phyloP scores from a whole-genome alignment of 2,329 filamentous ascomycete genomes.

The Colletotrichum liaoningense region DNA sequence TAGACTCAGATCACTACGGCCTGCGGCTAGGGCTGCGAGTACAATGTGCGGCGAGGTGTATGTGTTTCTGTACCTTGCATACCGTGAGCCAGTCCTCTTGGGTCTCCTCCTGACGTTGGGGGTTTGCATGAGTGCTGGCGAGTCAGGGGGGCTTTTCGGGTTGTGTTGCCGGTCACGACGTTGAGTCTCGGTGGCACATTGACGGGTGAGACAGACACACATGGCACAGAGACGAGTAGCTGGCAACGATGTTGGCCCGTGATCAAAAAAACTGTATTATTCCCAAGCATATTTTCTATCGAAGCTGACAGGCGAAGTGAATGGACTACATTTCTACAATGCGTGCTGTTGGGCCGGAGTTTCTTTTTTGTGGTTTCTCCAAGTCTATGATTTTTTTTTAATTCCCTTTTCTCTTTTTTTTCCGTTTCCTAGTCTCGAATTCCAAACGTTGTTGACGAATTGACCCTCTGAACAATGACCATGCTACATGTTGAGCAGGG shows the following conservation, averaged over 20 bases:
- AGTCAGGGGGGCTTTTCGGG: not conserved
- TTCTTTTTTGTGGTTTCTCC: not conserved
- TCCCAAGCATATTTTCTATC: not conserved
- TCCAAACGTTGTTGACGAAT: not conserved
- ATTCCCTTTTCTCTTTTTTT: not conserved
- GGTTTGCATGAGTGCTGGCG: not conserved
- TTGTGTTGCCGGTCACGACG: not conserved
- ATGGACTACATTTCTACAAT: constrained; percentile 1
- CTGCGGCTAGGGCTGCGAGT: not conserved
- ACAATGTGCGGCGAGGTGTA: not conserved
- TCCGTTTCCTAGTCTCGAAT: not conserved
- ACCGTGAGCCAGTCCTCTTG: too few relatives aligned
- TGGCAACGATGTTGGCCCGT: not conserved
- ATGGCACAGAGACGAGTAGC: not conserved
- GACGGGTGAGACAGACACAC: not conserved
- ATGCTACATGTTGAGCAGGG: constrained; percentile 64
- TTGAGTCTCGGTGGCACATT: not conserved
- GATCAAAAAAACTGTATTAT: constrained; percentile 8
- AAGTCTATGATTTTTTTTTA: not conserved
- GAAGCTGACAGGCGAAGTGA: constrained; percentile 11
- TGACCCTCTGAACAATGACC: too few relatives aligned
- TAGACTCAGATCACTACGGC: not conserved
- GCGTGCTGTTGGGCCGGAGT: constrained; percentile 11
- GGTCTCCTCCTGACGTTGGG: not conserved
- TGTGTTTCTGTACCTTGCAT: constrained; percentile 5